Base-by-base conservation (phyloP, 441 rosid genomes). In the Pelargonium citronellum region DNA sequence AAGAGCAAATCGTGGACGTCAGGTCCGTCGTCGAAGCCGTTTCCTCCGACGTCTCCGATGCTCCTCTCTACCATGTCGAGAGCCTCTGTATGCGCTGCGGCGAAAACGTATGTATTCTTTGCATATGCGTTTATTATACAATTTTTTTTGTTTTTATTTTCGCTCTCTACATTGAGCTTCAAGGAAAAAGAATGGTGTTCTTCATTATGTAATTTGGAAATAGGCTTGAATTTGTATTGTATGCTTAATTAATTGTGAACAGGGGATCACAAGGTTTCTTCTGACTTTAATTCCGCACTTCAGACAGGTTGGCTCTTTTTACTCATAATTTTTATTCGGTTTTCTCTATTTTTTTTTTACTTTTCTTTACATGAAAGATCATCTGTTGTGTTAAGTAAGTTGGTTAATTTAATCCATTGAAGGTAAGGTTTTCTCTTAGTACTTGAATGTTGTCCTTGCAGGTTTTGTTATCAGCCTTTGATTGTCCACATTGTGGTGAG, bases 71-170 rank as follows among this genome's bases (percentile, higher is more conserved):
- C 68, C 79, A 87, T 67, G 91, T 95, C 68, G 98, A 92, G 76
- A 95, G 99, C 75, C 91, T 92, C 74, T 95, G 98, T 74, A 92
- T 95, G 99, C 91, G 91, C 44, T 95, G 99, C 77, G 75, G 76
- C 27, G 89, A 88, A 68, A 95, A 95, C 55, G 99, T 94, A 80
- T 17, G 5, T 15, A 15, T 44, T 49, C 58, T 27, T 13, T 17
- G 64, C 74, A 55, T 19, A 16, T 55, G 22, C 2, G 22, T 20
- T 17, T 6, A 57, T 7, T 57, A 17, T 57, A 1, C 62, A 17
- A 49, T 12, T 13, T 13, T 3, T 69, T 19, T 47, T 22, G 24
- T 22, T 22, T 7, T 55, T n/a, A 9, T 3, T 34, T 10, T 16
- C 20, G 1, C 7, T 9, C 16, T 16, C 4, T 11, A 34, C 9